Evolutionary conservation across 129 eudicot genomes (phyloP).

Genomic region (Centrapalus pauciflorus): DNA sequence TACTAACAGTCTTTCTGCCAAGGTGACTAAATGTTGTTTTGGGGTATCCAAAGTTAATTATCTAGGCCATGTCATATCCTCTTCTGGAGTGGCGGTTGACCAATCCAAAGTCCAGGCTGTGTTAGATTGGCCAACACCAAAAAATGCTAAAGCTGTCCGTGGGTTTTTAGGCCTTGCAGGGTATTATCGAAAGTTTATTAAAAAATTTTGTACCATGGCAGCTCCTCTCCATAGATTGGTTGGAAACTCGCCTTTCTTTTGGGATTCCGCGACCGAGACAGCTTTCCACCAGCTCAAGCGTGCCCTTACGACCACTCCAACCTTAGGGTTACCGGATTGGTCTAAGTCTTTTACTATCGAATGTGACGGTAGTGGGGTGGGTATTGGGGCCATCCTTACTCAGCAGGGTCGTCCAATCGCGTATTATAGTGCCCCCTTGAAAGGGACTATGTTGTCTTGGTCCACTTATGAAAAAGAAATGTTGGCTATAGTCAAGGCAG

Average conservation of each 20-base stretch:
- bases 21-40: constrained; percentile 4
- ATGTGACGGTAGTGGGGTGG: constrained; percentile 5
- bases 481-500: not conserved
- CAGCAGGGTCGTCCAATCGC: not conserved
- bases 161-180: too few relatives aligned
- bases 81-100: not conserved
- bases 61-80: constrained; percentile 17
- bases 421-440: not conserved
- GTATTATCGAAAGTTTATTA: constrained; percentile 2
- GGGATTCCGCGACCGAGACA: not conserved
- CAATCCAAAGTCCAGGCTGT: not conserved
- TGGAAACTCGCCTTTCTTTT: not conserved
- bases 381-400: constrained; percentile 3
- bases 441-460: not conserved
- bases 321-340: not conserved
- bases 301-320: not conserved
- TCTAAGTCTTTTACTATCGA: not conserved
- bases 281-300: not conserved
- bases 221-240: not conserved
- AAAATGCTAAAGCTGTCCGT: not conserved
- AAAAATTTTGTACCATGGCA: not conserved
- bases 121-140: not conserved
- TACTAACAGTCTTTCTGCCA: not conserved
- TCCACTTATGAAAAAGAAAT: constrained; percentile 1
- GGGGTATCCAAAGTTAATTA: not conserved